Conservation (phyloP, 2,329 filamentous ascomycete genomes). For the Fusarium sp. region DNA sequence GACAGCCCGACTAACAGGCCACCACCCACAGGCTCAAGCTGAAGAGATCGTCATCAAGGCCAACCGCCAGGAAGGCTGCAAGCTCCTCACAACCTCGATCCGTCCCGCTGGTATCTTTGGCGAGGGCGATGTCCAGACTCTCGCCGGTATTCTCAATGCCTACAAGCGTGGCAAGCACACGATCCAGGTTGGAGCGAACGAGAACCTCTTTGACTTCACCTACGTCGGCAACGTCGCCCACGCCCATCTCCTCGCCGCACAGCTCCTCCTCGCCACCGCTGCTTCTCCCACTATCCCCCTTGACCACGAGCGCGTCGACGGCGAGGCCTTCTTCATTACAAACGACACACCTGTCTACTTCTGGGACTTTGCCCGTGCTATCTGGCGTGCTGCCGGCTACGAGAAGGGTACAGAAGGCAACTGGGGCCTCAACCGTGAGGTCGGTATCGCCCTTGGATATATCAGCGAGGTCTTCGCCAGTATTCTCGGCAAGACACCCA, state of each 20-base stretch:
- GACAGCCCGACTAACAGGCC: neutral
- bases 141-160: slow-evolving; percentile 79
- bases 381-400: slow-evolving; percentile 75
- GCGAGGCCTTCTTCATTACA: slow-evolving; percentile 89
- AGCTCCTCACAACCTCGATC: slow-evolving; percentile 81
- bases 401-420: slow-evolving; percentile 63
- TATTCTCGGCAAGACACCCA: slow-evolving; percentile 63
- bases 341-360: slow-evolving; percentile 92
- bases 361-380: slow-evolving; percentile 84
- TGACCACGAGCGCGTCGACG: slow-evolving; percentile 80
- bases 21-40: slow-evolving; percentile 70
- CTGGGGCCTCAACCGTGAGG: slow-evolving; percentile 63
- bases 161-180: slow-evolving; percentile 75
- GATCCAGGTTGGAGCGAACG: slow-evolving; percentile 81
- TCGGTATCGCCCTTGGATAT: slow-evolving; percentile 64
- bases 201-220: slow-evolving; percentile 73
- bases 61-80: slow-evolving; percentile 69
- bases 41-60: slow-evolving; percentile 83
- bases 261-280: slow-evolving; percentile 72
- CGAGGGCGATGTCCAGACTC: slow-evolving; percentile 83
- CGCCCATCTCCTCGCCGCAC: slow-evolving; percentile 84
- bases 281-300: slow-evolving; percentile 70
- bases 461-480: slow-evolving; percentile 64
- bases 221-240: slow-evolving; percentile 75
- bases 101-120: slow-evolving; percentile 92